These are phyloP conservation scores for Leptodontidium sp. DNA, from an alignment of 2,329 filamentous ascomycete species.

Conservation along the genomic window DNA sequence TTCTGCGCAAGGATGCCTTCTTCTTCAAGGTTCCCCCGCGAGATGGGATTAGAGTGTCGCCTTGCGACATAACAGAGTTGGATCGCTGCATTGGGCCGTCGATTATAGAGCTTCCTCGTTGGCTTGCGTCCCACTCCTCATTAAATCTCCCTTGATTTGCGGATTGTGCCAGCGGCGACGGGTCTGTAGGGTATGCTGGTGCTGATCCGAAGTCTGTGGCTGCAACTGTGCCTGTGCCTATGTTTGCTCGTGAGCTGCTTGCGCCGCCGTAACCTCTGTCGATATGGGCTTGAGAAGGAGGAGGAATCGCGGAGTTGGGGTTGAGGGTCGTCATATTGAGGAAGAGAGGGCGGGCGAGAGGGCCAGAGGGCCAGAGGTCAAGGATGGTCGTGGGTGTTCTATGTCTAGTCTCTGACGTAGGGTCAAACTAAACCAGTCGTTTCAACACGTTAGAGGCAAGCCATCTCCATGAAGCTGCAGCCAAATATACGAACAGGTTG, in stretches of 20 bases:
- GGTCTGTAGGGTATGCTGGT: slow-evolving; percentile 37
- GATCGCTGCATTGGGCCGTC: slow-evolving; percentile 66
- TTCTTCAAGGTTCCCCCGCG: slow-evolving; percentile 85
- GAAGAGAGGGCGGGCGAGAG: background rate
- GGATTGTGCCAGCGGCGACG: slow-evolving; percentile 41
- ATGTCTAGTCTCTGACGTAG: slow-evolving; percentile 26
- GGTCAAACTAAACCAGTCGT: slow-evolving; percentile 22
- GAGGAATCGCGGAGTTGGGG: slow-evolving; percentile 37
- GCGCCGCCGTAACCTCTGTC: slow-evolving; percentile 44
- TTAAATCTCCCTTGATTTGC: slow-evolving; percentile 61
- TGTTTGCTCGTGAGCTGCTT: slow-evolving; percentile 34
- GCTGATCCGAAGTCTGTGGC: slow-evolving; percentile 40
- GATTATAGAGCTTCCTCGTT: slow-evolving; percentile 70
- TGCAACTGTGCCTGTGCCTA: slow-evolving; percentile 24
- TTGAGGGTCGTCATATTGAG: slow-evolving; percentile 39
- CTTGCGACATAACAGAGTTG: slow-evolving; percentile 57
- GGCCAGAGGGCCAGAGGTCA: background rate
- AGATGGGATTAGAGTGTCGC: slow-evolving; percentile 50
- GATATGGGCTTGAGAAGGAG: slow-evolving; percentile 41
- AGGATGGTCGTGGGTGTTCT: background rate
- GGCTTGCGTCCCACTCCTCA: slow-evolving; percentile 76
- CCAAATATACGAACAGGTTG: background rate
- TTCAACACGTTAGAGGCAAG: slow-evolving; percentile 22
- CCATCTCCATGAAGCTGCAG: slow-evolving; percentile 4
- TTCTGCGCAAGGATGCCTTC: slow-evolving; percentile 79